Evolutionary conservation across 129 eudicot genomes (phyloP).

Genomic region (Flaveria robusta): DNA sequence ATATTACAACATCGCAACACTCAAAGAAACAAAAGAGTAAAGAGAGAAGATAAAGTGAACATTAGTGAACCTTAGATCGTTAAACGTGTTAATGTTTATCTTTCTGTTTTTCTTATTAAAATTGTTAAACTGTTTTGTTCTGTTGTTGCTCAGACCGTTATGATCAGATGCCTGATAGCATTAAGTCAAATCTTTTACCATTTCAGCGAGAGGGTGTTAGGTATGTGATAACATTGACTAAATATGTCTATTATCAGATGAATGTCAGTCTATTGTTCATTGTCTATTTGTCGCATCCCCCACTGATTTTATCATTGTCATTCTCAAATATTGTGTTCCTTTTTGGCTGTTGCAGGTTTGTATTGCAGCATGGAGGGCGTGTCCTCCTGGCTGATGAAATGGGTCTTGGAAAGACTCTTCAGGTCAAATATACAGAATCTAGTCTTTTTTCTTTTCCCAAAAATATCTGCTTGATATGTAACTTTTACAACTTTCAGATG

Average conservation of each 20-base stretch:
- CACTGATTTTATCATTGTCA: conserved; percentile 16
- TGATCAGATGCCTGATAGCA: conserved; percentile 53
- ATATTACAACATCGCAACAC: no score
- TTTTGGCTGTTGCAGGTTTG: conserved; percentile 51
- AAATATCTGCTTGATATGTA: not conserved
- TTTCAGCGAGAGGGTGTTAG: conserved; percentile 97
- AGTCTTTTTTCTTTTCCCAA: not conserved
- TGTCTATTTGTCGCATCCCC: not conserved
- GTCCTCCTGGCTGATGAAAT: conserved; percentile 96
- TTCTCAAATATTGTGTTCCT: conserved; percentile 2
- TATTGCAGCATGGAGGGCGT: conserved; percentile 96
- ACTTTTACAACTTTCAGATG: not conserved
- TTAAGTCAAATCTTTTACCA: conserved; percentile 86
- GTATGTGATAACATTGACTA: conserved; percentile 38
- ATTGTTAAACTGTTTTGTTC: conserved; percentile 13
- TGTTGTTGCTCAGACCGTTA: conserved; percentile 56
- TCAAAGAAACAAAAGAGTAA: not conserved
- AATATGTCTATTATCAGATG: conserved; percentile 14
- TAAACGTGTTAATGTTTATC: not conserved
- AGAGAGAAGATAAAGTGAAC: conserved; percentile 1
- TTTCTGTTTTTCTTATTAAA: not conserved
- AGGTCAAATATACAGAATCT: conserved; percentile 42
- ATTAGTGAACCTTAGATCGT: not conserved
- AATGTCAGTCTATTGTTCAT: conserved; percentile 6
- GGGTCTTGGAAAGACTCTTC: conserved; percentile 98